Evolutionary conservation across 805 yeast species (phyloP), one percentile per base, ranked within the genome.

Genomic region (Cyberlindnera samutprakarnensis): DNA sequence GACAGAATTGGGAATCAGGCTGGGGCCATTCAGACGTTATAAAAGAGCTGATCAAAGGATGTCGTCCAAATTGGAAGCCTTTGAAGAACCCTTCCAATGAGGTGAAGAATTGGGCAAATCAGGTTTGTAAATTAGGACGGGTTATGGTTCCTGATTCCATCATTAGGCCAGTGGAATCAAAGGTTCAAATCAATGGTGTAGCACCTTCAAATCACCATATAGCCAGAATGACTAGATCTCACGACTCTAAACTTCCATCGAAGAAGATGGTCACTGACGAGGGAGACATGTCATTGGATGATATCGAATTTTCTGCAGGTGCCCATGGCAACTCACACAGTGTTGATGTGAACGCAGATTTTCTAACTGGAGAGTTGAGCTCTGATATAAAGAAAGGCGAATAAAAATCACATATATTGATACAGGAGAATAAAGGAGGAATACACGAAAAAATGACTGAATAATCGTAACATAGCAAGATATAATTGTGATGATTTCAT

Each of bases 11-110:
- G 85, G 67, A 74, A 25, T 57, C 60, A 12, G 70, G 72, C 22
- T 79, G 88, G 86, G 80, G 83, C 2, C 59, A 73, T 2, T 65
- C 62, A 21, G 70, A 64, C 19, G 76, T 78, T 2, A 74, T 80
- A 38, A 75, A 72, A 43, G 87, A 78, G 49, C 62, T 81, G 25
- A 65, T 66, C 3, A 69, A 72, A 42, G 90, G 88, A 7, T 80
- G 87, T 53, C 77, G 72, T 38, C 70, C 72, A 23, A 65, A 64
- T 29, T 80, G 88, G 87, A 30, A 30, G 19, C 74, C 79, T 2
- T 62, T 69, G 48, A 73, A 70, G 46, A 65, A 66, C 25, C 74
- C 76, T 11, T 57, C 66, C 15, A 51, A 62, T 18, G 78, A 69
- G 34, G 60, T 72, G 6, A 68, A 74, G 20, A 61, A 66, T 18